Conservation (phyloP, 2,329 filamentous ascomycete species). For the Escovopsis sp. region DNA sequence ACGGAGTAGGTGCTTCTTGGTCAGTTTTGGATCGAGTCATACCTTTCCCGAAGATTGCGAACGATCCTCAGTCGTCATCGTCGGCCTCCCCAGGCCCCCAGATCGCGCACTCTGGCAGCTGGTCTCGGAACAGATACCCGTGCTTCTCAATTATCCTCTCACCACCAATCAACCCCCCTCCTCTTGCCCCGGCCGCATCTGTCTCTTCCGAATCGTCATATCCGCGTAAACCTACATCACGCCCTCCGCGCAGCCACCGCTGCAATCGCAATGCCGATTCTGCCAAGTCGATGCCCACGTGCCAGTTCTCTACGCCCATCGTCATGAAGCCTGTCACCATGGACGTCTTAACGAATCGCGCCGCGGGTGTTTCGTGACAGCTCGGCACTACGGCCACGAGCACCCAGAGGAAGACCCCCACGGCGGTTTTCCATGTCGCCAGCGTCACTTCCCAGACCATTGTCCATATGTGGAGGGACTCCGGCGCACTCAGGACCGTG, state of each 20-base stretch:
- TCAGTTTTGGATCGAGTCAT: too few relatives aligned
- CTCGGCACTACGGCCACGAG: constrained; percentile 27
- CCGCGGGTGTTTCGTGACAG: constrained; percentile 23
- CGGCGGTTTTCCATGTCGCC: constrained; percentile 28
- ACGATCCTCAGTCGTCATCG: too few relatives aligned
- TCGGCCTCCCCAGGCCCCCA: constrained; percentile 5
- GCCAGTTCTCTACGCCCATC: constrained; percentile 35
- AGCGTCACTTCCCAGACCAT: constrained; percentile 32
- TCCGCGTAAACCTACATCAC: background rate
- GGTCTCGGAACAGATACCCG: constrained; percentile 14
- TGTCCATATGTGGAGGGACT: constrained; percentile 31
- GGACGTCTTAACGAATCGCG: constrained; percentile 31
- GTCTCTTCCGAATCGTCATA: too few relatives aligned
- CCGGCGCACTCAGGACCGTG: constrained; percentile 21
- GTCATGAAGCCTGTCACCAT: constrained; percentile 29
- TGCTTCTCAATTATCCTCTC: constrained; percentile 12
- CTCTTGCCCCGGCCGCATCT: constrained; percentile 4
- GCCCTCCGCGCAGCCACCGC: constrained; percentile 24
- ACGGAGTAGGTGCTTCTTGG: too few relatives aligned
- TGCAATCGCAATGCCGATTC: constrained; percentile 24
- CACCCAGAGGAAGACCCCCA: constrained; percentile 36
- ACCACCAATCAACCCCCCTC: constrained; percentile 8
- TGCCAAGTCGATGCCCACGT: constrained; percentile 24
- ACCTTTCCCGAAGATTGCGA: too few relatives aligned
- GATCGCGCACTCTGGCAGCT: constrained; percentile 10